Evolutionary conservation across 257 asterid species (phyloP).

Genomic region (Solanum sejunctum): DNA sequence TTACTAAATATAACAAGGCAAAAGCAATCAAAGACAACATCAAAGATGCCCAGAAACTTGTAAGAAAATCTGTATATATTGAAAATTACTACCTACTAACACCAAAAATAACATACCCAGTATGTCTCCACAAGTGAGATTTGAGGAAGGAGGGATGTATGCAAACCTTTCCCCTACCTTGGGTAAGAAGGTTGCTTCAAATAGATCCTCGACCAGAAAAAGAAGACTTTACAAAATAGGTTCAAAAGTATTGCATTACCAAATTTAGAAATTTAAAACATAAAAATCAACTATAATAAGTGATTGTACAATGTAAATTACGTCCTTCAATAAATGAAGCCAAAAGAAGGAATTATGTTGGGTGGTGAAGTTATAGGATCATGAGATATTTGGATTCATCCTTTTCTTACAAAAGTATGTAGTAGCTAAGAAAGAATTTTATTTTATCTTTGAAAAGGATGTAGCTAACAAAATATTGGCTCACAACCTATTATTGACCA

Average conservation of each 20-base stretch:
- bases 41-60: conserved; percentile 8
- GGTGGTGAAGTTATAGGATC: background rate
- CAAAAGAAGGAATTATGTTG: background rate
- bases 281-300: background rate
- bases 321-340: background rate
- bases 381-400: background rate
- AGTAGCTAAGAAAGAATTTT: background rate
- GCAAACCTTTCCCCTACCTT: background rate
- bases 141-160: background rate
- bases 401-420: background rate
- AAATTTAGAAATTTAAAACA: background rate
- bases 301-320: background rate
- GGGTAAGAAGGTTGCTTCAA: background rate
- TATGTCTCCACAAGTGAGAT: background rate
- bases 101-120: background rate
- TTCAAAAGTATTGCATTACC: background rate
- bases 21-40: background rate
- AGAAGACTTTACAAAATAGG: background rate
- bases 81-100: background rate
- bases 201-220: background rate
- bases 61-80: background rate
- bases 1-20: background rate
- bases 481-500: background rate
- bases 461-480: background rate
- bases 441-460: background rate